Evolutionary conservation across 768 basidiomycete species (phyloP).

Genomic region (Tricholomella constricta): DNA sequence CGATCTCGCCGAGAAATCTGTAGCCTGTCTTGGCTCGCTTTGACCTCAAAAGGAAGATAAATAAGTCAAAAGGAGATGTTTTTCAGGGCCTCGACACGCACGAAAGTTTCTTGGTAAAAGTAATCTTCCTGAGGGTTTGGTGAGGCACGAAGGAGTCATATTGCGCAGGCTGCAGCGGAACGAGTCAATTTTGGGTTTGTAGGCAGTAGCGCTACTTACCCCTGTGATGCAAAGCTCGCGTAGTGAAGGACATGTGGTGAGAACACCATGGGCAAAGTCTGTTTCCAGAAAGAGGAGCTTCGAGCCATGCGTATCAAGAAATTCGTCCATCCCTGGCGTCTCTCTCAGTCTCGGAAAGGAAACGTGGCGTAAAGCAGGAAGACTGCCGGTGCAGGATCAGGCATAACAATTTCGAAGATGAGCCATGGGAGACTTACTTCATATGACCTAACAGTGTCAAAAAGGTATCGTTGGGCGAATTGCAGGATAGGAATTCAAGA

Average conservation of each 20-base stretch:
- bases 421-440: neutral
- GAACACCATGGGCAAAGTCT: neutral
- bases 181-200: neutral
- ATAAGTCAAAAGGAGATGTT: no score
- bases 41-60: neutral
- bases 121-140: neutral
- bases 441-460: neutral
- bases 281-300: slow-evolving; percentile 6
- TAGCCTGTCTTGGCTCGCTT: neutral
- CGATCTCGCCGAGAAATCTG: slow-evolving; percentile 4
- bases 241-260: slow-evolving; percentile 3
- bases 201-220: no score
- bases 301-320: slow-evolving; percentile 1
- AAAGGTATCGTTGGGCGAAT: neutral
- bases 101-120: slow-evolving; percentile 2
- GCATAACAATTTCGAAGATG: neutral
- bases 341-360: neutral
- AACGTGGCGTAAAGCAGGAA: neutral
- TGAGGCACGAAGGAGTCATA: neutral
- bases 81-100: neutral
- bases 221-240: neutral
- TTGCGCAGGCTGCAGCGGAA: neutral
- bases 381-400: no score
- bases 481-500: neutral
- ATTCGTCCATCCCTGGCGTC: neutral